phyloP scores from a whole-genome alignment of 306 rosid species.

The Astragalus membranaceus region DNA sequence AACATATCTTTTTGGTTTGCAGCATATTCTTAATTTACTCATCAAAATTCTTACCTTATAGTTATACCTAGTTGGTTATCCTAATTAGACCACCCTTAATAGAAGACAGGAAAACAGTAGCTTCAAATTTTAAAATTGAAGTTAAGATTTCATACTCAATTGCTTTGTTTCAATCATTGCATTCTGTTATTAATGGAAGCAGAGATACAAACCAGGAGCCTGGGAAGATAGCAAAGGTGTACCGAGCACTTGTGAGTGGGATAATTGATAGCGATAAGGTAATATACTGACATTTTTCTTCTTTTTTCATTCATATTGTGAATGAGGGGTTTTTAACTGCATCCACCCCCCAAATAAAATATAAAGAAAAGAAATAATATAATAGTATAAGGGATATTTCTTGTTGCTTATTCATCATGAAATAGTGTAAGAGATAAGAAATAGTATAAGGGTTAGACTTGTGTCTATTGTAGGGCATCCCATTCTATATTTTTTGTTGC shows the following conservation, averaged over 20 bases:
- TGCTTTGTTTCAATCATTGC: neutral
- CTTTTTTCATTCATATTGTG: too few relatives aligned
- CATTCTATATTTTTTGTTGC: too few relatives aligned
- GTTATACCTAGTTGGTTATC: neutral
- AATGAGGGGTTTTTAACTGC: too few relatives aligned
- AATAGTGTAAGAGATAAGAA: too few relatives aligned
- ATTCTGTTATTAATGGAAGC: constrained; percentile 15
- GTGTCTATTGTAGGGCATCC: too few relatives aligned
- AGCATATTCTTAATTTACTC: neutral
- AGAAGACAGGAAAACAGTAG: neutral
- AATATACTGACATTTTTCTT: constrained; percentile 10
- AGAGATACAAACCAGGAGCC: constrained; percentile 44
- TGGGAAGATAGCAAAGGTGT: constrained; percentile 72
- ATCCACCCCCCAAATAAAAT: too few relatives aligned
- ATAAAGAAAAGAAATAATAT: too few relatives aligned
- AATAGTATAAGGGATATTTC: too few relatives aligned
- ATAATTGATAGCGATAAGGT: constrained; percentile 68
- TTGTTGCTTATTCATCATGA: too few relatives aligned
- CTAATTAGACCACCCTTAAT: neutral
- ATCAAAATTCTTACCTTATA: neutral
- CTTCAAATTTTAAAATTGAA: neutral
- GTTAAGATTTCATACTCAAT: neutral
- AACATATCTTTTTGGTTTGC: neutral
- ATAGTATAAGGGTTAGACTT: too few relatives aligned
- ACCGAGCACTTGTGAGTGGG: constrained; percentile 74